Conservation (phyloP, 1,284 basidiomycete species). For the Trichosporon ovoides region DNA sequence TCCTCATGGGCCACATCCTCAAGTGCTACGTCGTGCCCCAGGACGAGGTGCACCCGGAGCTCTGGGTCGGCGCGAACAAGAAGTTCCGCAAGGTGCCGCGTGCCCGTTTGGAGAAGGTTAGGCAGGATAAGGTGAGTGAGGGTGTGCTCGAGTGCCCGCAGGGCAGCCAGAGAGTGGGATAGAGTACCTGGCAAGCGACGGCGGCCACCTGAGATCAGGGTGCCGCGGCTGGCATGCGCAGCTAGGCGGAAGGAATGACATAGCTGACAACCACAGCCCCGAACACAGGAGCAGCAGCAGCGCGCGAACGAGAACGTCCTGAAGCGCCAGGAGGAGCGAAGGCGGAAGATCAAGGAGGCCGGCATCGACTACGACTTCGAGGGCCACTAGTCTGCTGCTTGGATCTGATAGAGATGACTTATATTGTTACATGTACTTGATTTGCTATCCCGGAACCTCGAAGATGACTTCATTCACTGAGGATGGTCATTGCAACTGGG, state of each 20-base stretch:
- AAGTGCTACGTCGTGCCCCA: conserved; percentile 77
- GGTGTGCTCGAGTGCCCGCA: too few species aligned
- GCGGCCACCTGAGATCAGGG: too few species aligned
- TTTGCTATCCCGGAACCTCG: too few species aligned
- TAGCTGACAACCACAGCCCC: conserved; percentile 53
- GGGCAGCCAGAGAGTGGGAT: too few species aligned
- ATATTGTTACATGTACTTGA: conserved; percentile 8
- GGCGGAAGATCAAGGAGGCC: conserved; percentile 68
- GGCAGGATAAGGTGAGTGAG: conserved; percentile 73
- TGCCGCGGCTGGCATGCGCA: too few species aligned
- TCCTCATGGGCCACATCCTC: conserved; percentile 88
- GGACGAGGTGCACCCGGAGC: conserved; percentile 81
- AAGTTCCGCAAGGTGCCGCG: conserved; percentile 76
- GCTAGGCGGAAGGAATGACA: too few species aligned
- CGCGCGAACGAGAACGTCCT: conserved; percentile 65
- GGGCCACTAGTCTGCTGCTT: conserved; percentile 45
- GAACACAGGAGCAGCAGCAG: conserved; percentile 66
- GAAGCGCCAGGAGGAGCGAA: conserved; percentile 70
- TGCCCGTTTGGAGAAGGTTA: conserved; percentile 64
- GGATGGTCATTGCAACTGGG: too few species aligned
- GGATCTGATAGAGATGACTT: neutral
- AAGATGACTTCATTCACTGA: too few species aligned
- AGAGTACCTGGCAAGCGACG: too few species aligned
- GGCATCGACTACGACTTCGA: conserved; percentile 90
- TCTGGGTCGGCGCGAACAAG: conserved; percentile 95